Evolutionary conservation across 139 green algal species (phyloP), one percentile per base, ranked within the genome.

Genomic region (Ulvella scutata): DNA sequence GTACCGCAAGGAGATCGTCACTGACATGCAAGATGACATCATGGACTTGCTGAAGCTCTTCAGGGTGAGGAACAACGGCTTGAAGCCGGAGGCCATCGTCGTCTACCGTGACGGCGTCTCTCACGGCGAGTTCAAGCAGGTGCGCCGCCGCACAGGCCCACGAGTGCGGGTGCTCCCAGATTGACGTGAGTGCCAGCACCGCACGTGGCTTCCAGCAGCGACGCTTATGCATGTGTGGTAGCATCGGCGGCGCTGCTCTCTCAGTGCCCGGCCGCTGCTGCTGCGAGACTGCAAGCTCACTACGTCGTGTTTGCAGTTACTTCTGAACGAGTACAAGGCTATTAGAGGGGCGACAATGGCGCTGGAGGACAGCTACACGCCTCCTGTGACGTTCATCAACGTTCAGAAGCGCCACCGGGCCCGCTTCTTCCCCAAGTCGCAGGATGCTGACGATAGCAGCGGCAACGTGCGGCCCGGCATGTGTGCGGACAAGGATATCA

Each of bases 71-170:
- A 85, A 89, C n/a, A 80, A 72, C n/a, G 38, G 76, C 3, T 28
- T 37, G n/a, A 86, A 85, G 81, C 84, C 78, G 38, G 36, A 75
- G 44, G 43, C 76, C 31, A 74, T 87, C 38, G 43, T 89, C 17
- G 75, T 86, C 43, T 85, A 78, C 79, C 77, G 86, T 29, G 90
- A 94, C 76, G 88, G 91, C 28, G 90, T 96, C 9, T 85, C 67
- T 36, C 91, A 96, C 76, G 90, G 91, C 0, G 90, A 96, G 83
- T 96, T 96, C 80, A 75, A 88, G 29, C 72, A 89, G 74, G 88
- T 95, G 43, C 75, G 76, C 36, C n/a, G 40, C 40, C 40, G 40
- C 40, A 59, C 17, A 26, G n/a, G n/a, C n/a, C n/a, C n/a, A n/a
- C n/a, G n/a, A n/a, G n/a, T n/a, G n/a, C n/a, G n/a, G n/a, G n/a